Percentiles rank a stretch among this genome's conserved stretches.
Evolutionary conservation across 2,329 filamentous ascomycete species (phyloP).

Genomic region (Trichoderma guizhouense): DNA sequence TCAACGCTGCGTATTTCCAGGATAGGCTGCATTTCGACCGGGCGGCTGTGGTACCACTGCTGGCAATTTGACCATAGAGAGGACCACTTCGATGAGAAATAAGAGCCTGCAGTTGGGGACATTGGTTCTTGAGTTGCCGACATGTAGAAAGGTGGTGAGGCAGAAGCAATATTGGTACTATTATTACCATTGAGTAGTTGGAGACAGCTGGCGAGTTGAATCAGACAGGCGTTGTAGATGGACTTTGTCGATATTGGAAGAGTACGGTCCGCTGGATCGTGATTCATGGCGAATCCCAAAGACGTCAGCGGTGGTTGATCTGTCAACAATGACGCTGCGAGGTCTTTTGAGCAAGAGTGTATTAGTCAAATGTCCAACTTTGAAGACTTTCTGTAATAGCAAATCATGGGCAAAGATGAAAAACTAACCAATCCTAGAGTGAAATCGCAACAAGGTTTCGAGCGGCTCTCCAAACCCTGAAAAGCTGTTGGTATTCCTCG

Average conservation of each 20-base stretch:
- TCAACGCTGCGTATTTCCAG: slow-evolving; percentile 23
- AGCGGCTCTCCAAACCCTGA: slow-evolving; percentile 18
- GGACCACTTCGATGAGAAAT: slow-evolving; percentile 17
- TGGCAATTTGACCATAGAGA: slow-evolving; percentile 22
- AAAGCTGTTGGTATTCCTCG: background rate
- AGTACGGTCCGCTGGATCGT: background rate
- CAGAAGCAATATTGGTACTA: background rate
- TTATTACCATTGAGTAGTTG: slow-evolving; percentile 8
- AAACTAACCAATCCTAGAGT: slow-evolving; percentile 21
- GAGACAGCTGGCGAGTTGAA: slow-evolving; percentile 18
- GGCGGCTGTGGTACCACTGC: slow-evolving; percentile 21
- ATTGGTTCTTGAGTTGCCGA: background rate
- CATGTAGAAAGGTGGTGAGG: background rate
- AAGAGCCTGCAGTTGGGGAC: background rate
- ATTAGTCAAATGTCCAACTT: background rate
- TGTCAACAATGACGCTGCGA: slow-evolving; percentile 20
- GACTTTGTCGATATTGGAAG: background rate
- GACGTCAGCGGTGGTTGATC: slow-evolving; percentile 14
- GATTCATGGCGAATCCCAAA: background rate
- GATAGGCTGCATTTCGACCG: slow-evolving; percentile 20
- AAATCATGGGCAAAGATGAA: background rate
- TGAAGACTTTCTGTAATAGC: background rate
- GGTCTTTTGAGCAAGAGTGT: slow-evolving; percentile 3
- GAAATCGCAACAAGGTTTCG: slow-evolving; percentile 17
- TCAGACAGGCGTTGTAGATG: slow-evolving; percentile 15